Evolutionary conservation across 129 eudicot genomes (phyloP), one percentile per base, ranked within the genome.

Genomic region (Scalesia atractyloides): DNA sequence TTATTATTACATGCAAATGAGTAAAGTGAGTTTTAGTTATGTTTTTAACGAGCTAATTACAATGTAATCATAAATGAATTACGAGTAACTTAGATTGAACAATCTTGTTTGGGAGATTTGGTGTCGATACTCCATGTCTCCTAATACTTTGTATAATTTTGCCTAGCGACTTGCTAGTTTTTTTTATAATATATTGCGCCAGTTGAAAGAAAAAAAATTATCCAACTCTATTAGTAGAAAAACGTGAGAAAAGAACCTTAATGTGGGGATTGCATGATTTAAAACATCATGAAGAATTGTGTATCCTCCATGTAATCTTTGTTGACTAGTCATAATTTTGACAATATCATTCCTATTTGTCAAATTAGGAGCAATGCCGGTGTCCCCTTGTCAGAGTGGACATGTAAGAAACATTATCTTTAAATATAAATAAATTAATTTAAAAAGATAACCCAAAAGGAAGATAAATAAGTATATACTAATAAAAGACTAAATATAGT

Each of bases 281-380:
- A 20, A 68, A 8, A 56, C 66, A 71, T 17, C 20, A 67, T 66
- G 20, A 13, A 24, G 72, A 67, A 46, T 20, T 44, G 52, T 49
- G 60, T 10, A 34, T 10, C 46, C n/a, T 58, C 3, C 43, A 58
- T 58, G 41, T 43, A 58, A 57, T 57, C 43, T 69, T 43, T 44
- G 76, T 72, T 58, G 68, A 72, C 58, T 39, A 41, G 15, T 71
- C 46, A 39, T n/a, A 46, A 34, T 6, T 34, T 53, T 69, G 63
- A 69, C 46, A 18, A 69, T 54, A 6, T 11, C 41, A 8, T 14
- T 16, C 5, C 3, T 17, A 33, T 51, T 58, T 72, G 67, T 58
- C 76, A 58, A 58, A 43, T 10, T 22, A n/a, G 50, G 60, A 44
- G 76, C 30, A 16, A 41, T 57, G 54, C 16, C 24, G 43, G 66